Percentiles rank a stretch among this genome's conserved stretches.
These are phyloP conservation scores for Myxozyma nipponensis DNA, from an alignment of 805 yeast species.

Conservation along the genomic window DNA sequence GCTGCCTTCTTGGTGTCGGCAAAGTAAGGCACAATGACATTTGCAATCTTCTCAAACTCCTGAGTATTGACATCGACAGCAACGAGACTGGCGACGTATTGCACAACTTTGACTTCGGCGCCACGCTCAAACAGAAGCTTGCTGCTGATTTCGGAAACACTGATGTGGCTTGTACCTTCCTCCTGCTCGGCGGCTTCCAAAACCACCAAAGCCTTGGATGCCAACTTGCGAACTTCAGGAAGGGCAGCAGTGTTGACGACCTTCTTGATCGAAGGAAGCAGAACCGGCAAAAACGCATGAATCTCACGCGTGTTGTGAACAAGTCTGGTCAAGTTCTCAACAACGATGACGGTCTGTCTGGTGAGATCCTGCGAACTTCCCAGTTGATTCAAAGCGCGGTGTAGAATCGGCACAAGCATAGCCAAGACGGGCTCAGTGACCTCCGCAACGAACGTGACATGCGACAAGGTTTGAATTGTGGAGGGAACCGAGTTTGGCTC, in stretches of 20 bases:
- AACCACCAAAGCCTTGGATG: slow-evolving; percentile 78
- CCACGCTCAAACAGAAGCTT: slow-evolving; percentile 38
- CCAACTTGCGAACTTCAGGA: slow-evolving; percentile 95
- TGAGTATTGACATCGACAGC: slow-evolving; percentile 38
- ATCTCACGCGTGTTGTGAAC: slow-evolving; percentile 93
- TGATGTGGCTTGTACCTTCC: slow-evolving; percentile 72
- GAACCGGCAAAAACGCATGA: slow-evolving; percentile 76
- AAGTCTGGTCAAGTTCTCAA: slow-evolving; percentile 91
- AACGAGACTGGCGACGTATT: slow-evolving; percentile 37
- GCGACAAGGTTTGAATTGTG: slow-evolving; percentile 82
- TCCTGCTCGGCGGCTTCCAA: slow-evolving; percentile 73
- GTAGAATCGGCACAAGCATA: slow-evolving; percentile 84
- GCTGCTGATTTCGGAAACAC: slow-evolving; percentile 30
- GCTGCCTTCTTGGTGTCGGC: slow-evolving; percentile 44
- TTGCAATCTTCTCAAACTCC: slow-evolving; percentile 37
- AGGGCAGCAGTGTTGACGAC: slow-evolving; percentile 86
- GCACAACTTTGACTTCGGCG: slow-evolving; percentile 45
- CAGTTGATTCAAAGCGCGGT: slow-evolving; percentile 72
- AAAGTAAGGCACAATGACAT: slow-evolving; percentile 47
- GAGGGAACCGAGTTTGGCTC: slow-evolving; percentile 85
- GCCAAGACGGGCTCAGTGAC: slow-evolving; percentile 95
- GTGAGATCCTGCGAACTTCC: slow-evolving; percentile 88
- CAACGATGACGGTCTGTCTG: slow-evolving; percentile 93
- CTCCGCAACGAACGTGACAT: slow-evolving; percentile 96
- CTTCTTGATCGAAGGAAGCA: slow-evolving; percentile 87